phyloP scores from a whole-genome alignment of 106 monocot species.

The Dendrobium nobile region DNA sequence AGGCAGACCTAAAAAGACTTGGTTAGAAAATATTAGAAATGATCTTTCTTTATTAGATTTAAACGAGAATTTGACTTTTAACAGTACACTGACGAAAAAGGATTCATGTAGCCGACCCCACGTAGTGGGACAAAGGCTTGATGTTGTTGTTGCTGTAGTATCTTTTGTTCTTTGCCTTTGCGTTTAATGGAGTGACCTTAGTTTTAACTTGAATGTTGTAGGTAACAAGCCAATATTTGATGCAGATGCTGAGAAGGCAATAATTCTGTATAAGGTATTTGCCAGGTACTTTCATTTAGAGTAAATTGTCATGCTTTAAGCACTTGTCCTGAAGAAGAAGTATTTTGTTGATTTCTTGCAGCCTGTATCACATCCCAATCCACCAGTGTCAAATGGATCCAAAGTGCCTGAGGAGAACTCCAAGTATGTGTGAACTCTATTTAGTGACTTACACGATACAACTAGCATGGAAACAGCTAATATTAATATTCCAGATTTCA shows the following conservation, averaged over 20 bases:
- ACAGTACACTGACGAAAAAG: too few species aligned
- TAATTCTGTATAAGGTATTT: slow-evolving; percentile 69
- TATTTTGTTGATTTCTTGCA: slow-evolving; percentile 16
- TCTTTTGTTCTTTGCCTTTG: background rate
- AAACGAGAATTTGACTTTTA: too few species aligned
- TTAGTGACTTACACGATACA: background rate
- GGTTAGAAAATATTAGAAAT: too few species aligned
- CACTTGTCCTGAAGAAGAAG: background rate
- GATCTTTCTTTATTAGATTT: too few species aligned
- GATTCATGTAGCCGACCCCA: too few species aligned
- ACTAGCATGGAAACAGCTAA: background rate
- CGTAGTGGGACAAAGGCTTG: too few species aligned
- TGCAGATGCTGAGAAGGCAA: slow-evolving; percentile 34
- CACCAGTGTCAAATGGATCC: slow-evolving; percentile 49
- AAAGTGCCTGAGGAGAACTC: slow-evolving; percentile 63
- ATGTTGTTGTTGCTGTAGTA: too few species aligned
- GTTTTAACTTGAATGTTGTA: background rate
- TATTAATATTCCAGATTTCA: background rate
- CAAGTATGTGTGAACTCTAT: slow-evolving; percentile 41
- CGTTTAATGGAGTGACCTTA: background rate
- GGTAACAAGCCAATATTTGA: background rate
- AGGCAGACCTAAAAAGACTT: too few species aligned
- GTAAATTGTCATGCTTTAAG: background rate
- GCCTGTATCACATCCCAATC: slow-evolving; percentile 37
- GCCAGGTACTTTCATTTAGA: background rate